These are phyloP conservation scores for Lentinula sp. DNA, from an alignment of 768 basidiomycete species.

Conservation along the genomic window DNA sequence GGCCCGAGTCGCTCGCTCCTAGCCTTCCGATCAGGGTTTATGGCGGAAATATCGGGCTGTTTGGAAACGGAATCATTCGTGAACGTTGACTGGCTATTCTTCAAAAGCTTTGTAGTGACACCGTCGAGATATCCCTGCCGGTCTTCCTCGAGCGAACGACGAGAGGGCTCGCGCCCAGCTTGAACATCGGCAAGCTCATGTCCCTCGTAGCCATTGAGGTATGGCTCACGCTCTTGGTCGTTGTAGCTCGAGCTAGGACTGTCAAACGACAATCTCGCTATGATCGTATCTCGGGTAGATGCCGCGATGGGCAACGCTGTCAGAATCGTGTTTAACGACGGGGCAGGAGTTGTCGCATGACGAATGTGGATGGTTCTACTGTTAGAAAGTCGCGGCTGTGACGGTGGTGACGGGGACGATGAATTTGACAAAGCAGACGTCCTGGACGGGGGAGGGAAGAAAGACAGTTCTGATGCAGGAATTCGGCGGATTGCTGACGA, in stretches of 20 bases:
- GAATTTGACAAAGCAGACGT: conserved; percentile 7
- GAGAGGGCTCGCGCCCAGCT: conserved; percentile 18
- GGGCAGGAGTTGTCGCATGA: conserved; percentile 14
- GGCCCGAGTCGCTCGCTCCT: neutral
- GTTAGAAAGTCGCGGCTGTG: conserved; percentile 6
- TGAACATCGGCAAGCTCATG: conserved; percentile 42
- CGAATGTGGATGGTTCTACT: conserved; percentile 10
- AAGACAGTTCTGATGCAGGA: conserved; percentile 45
- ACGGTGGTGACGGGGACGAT: neutral
- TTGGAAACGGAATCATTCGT: neutral
- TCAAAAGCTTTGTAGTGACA: neutral
- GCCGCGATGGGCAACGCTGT: conserved; percentile 43
- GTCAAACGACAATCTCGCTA: conserved; percentile 50
- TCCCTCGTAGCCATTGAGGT: conserved; percentile 26
- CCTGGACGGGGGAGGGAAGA: conserved; percentile 43
- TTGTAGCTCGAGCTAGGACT: conserved; percentile 39
- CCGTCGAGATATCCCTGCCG: neutral
- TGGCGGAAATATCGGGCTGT: neutral
- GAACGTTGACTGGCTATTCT: neutral
- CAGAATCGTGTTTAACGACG: conserved; percentile 36
- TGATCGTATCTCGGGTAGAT: conserved; percentile 50
- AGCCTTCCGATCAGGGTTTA: neutral
- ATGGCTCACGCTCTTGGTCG: conserved; percentile 26
- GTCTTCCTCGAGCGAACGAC: neutral
- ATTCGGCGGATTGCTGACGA: conserved; percentile 35